A percentile compares a stretch with the other conserved stretches of the same genome.
Conservation (phyloP, 306 rosid genomes). For the Ormosia semicastrata region DNA sequence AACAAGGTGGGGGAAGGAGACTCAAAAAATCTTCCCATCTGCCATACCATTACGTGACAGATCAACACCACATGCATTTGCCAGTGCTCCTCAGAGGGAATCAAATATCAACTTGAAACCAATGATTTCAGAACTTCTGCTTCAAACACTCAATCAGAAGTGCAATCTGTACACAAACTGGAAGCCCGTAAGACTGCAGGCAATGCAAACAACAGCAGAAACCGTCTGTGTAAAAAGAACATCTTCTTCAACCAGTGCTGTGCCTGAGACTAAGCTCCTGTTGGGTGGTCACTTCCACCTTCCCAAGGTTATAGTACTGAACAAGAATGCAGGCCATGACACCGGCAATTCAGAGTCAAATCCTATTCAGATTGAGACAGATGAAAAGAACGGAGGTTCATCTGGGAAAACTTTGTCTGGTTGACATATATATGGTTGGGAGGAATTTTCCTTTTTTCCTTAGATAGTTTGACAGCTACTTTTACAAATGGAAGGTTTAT, state of each 20-base stretch:
- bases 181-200: not conserved
- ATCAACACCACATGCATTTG: too few relatives aligned
- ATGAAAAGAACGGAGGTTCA: too few relatives aligned
- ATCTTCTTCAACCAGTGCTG: not conserved
- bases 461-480: too few relatives aligned
- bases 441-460: too few relatives aligned
- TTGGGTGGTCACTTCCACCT: not conserved
- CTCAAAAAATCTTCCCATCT: not conserved
- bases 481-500: too few relatives aligned
- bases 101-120: not conserved
- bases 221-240: not conserved
- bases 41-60: not conserved
- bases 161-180: not conserved
- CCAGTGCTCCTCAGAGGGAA: not conserved
- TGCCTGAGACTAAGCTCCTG: not conserved
- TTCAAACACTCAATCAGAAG: not conserved
- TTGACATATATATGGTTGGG: too few relatives aligned
- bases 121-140: not conserved
- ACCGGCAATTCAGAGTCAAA: not conserved
- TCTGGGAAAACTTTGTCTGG: too few relatives aligned
- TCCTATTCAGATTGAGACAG: not conserved
- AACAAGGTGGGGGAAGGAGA: constrained; percentile 7
- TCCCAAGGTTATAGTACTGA: not conserved
- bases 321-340: not conserved
- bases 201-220: not conserved